Evolutionary conservation across 2,329 filamentous ascomycete species (phyloP).

Genomic region (Endoconidiophora polonica): DNA sequence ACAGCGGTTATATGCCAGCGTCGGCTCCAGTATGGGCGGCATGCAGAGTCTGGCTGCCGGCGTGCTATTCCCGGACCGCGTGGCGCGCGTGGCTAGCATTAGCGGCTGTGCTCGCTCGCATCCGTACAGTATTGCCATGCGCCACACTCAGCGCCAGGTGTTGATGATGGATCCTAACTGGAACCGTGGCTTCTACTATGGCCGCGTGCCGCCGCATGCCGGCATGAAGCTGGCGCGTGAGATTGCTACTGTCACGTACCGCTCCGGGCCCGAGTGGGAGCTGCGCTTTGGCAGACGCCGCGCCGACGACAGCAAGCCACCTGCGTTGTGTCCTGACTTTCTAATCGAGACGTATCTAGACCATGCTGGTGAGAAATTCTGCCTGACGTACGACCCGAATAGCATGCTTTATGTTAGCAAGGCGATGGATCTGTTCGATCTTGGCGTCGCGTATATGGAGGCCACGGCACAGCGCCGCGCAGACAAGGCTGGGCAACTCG

Average conservation of each 20-base stretch:
- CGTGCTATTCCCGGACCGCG: slow-evolving; percentile 63
- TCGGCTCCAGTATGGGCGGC: slow-evolving; percentile 93
- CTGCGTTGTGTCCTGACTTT: slow-evolving; percentile 92
- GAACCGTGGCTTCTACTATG: slow-evolving; percentile 90
- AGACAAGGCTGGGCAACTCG: slow-evolving; percentile 41
- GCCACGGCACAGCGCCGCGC: slow-evolving; percentile 45
- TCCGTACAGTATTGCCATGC: slow-evolving; percentile 96
- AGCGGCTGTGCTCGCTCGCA: slow-evolving; percentile 88
- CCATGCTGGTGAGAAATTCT: slow-evolving; percentile 96
- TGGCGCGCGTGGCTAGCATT: slow-evolving; percentile 71
- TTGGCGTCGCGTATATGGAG: slow-evolving; percentile 55
- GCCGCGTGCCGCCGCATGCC: slow-evolving; percentile 70
- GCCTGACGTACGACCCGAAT: slow-evolving; percentile 89
- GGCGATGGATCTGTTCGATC: slow-evolving; percentile 95
- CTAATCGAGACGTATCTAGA: slow-evolving; percentile 96
- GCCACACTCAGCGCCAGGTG: slow-evolving; percentile 91
- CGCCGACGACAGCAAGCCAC: slow-evolving; percentile 71
- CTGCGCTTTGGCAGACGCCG: slow-evolving; percentile 76
- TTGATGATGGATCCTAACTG: slow-evolving; percentile 98
- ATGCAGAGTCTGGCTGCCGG: slow-evolving; percentile 92
- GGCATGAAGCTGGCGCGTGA: slow-evolving; percentile 97
- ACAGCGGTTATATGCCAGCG: slow-evolving; percentile 68
- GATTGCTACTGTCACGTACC: slow-evolving; percentile 94
- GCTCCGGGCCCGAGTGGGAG: slow-evolving; percentile 95
- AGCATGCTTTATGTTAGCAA: slow-evolving; percentile 93